These are phyloP conservation scores for Aphanomyces astaci DNA, from an alignment of 352 stramenopile species.

Conservation along the genomic window DNA sequence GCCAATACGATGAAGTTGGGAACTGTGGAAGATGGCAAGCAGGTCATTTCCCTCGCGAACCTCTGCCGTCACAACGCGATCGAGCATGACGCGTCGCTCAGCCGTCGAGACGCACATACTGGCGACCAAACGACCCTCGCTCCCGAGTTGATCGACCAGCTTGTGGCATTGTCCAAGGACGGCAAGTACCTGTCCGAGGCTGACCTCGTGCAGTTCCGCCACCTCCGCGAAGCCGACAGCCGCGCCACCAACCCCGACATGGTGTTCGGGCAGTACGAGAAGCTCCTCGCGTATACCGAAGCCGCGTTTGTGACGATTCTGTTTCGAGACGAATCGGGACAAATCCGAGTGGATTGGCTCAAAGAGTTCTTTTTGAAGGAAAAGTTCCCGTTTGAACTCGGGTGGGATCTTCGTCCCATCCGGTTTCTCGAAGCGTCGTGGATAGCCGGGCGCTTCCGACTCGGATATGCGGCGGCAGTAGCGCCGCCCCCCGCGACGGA, in stretches of 20 bases:
- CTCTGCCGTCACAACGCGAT: slow-evolving; percentile 49
- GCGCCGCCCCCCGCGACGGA: too few relatives aligned
- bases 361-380: slow-evolving; percentile 16
- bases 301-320: slow-evolving; percentile 38
- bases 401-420: slow-evolving; percentile 10
- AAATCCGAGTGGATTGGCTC: slow-evolving; percentile 17
- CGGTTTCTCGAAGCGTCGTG: not conserved
- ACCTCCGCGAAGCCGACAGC: slow-evolving; percentile 38
- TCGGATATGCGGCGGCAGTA: too few relatives aligned
- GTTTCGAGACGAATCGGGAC: slow-evolving; percentile 31
- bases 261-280: slow-evolving; percentile 32
- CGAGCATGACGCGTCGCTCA: slow-evolving; percentile 64
- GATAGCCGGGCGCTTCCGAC: not conserved
- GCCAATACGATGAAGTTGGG: not conserved
- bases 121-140: slow-evolving; percentile 41
- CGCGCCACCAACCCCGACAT: slow-evolving; percentile 36
- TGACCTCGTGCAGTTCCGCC: slow-evolving; percentile 35
- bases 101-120: slow-evolving; percentile 47
- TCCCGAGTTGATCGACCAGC: slow-evolving; percentile 32
- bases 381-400: slow-evolving; percentile 20
- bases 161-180: slow-evolving; percentile 31
- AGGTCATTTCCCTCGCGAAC: slow-evolving; percentile 38
- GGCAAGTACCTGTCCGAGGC: slow-evolving; percentile 31
- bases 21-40: not conserved
- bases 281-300: slow-evolving; percentile 39